phyloP scores from a whole-genome alignment of 2,329 filamentous ascomycete species.

The Phaeosphaeriaceae sp. region DNA sequence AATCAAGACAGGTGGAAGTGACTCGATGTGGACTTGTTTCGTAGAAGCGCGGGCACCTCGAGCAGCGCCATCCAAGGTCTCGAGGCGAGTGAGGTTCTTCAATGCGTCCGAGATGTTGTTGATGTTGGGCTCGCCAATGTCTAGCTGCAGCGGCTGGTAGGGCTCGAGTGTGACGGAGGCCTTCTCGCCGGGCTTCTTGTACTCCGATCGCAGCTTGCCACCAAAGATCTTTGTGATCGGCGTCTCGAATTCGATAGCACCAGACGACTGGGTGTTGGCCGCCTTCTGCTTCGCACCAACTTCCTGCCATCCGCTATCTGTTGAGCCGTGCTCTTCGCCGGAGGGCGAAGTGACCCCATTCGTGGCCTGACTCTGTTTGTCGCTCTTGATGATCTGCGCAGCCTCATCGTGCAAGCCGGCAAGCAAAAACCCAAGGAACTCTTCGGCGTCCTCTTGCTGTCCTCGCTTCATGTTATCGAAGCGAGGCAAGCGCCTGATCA shows the following conservation, averaged over 20 bases:
- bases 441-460: conserved; percentile 96
- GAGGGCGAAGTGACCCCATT: conserved; percentile 50
- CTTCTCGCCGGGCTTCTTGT: conserved; percentile 85
- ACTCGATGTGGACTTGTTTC: conserved; percentile 95
- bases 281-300: conserved; percentile 91
- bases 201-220: conserved; percentile 86
- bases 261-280: conserved; percentile 84
- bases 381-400: conserved; percentile 72
- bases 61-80: conserved; percentile 81
- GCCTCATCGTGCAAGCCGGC: conserved; percentile 95
- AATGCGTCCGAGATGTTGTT: conserved; percentile 92
- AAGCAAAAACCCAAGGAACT: conserved; percentile 91
- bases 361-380: conserved; percentile 39
- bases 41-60: conserved; percentile 81
- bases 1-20: conserved; percentile 87
- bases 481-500: conserved; percentile 82
- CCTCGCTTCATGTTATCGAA: conserved; percentile 96
- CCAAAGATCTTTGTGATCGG: conserved; percentile 95
- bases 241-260: conserved; percentile 73
- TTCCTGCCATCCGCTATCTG: conserved; percentile 83
- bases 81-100: conserved; percentile 80
- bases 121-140: conserved; percentile 87
- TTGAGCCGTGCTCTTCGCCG: conserved; percentile 54
- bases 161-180: conserved; percentile 91
- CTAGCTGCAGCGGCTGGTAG: conserved; percentile 91